Conservation (phyloP, 1,284 basidiomycete species). For the Cutaneotrichosporon sp. region DNA sequence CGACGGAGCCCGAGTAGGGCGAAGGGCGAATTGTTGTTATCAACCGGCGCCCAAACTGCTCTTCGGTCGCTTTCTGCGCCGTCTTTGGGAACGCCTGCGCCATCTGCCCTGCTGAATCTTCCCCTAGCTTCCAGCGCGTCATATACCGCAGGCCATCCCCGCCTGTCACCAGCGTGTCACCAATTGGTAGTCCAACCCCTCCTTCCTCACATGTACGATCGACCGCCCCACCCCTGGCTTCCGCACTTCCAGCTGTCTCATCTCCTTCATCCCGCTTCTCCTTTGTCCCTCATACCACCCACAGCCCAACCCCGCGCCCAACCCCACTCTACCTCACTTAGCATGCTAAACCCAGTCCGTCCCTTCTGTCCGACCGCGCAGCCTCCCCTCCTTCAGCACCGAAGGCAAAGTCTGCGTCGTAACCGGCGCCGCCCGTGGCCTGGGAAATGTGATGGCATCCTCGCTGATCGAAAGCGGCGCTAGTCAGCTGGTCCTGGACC, state of each 20-base stretch:
- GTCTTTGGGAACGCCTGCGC: background rate
- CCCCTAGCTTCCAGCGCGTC: background rate
- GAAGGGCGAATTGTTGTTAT: no score
- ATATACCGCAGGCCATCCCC: background rate
- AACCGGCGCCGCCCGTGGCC: constrained; percentile 88
- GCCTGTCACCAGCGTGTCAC: background rate
- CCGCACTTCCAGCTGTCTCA: background rate
- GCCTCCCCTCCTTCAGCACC: constrained; percentile 47
- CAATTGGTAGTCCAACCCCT: background rate
- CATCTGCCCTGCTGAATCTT: background rate
- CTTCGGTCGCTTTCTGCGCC: background rate
- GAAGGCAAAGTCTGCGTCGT: constrained; percentile 76
- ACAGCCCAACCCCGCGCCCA: background rate
- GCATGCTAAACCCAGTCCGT: constrained; percentile 14
- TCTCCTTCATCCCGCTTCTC: no score
- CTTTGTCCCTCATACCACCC: no score
- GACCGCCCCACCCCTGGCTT: background rate
- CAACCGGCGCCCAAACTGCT: no score
- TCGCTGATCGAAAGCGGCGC: constrained; percentile 83
- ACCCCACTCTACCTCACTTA: background rate
- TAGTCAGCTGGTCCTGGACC: constrained; percentile 78
- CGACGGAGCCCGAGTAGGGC: no score
- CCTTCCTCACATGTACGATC: background rate
- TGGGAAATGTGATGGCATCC: constrained; percentile 83
- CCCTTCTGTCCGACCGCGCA: constrained; percentile 32